Percentiles rank a stretch among this genome's conserved stretches.
phyloP scores from a whole-genome alignment of 768 basidiomycete genomes.

The Asterophora lycoperdoides region DNA sequence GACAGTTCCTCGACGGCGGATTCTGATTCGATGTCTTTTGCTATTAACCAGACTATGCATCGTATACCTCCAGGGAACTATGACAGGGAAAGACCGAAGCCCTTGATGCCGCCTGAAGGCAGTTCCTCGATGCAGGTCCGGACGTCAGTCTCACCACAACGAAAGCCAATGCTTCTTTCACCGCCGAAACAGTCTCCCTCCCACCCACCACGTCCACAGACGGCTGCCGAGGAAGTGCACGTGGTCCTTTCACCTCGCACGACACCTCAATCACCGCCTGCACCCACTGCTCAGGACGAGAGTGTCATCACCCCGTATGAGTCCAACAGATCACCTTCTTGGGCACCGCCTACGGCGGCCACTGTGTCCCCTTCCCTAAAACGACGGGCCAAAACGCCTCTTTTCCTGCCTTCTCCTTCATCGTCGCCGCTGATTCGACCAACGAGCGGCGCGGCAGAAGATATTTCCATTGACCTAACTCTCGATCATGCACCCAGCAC shows the following conservation, averaged over 20 bases:
- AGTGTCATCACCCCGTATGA: neutral
- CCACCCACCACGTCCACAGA: too few relatives aligned
- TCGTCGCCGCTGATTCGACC: slow-evolving; percentile 22
- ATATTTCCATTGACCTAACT: neutral
- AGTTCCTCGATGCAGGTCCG: too few relatives aligned
- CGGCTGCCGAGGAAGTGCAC: too few relatives aligned
- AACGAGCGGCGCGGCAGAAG: neutral
- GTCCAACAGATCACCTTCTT: neutral
- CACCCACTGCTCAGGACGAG: neutral
- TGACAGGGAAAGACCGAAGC: too few relatives aligned
- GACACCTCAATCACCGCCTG: neutral
- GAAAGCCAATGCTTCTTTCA: too few relatives aligned
- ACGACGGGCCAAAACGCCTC: slow-evolving; percentile 28
- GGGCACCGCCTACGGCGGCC: neutral
- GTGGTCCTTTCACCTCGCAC: too few relatives aligned
- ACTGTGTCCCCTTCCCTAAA: neutral
- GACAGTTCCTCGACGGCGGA: neutral
- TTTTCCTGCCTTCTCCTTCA: slow-evolving; percentile 47
- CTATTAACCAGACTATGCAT: too few relatives aligned
- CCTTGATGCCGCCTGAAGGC: too few relatives aligned
- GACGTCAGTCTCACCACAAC: too few relatives aligned
- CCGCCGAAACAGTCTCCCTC: too few relatives aligned
- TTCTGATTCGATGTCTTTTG: neutral
- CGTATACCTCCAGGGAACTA: too few relatives aligned
- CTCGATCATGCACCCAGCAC: neutral